Conservation (phyloP, 2,329 filamentous ascomycete species). For the Claviceps fusiformis region DNA sequence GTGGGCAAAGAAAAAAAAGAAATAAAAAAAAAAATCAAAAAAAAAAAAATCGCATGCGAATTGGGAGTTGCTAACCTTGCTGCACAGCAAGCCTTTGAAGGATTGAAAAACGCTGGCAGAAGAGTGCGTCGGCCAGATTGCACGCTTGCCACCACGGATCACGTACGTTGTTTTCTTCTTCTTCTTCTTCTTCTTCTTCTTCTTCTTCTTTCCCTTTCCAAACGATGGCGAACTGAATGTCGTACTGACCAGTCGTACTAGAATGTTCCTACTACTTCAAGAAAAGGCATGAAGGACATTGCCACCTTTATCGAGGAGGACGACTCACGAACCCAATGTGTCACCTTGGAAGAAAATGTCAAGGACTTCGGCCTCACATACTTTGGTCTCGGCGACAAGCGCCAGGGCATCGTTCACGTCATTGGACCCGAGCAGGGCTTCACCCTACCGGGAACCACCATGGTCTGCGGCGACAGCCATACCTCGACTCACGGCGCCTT, state of each 20-base stretch:
- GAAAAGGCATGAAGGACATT: constrained; percentile 89
- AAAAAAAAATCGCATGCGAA: neutral
- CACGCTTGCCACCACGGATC: constrained; percentile 91
- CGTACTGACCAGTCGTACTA: constrained; percentile 22
- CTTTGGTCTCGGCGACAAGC: constrained; percentile 90
- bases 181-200: neutral
- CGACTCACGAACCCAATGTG: constrained; percentile 85
- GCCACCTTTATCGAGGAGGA: constrained; percentile 88
- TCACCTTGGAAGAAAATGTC: constrained; percentile 94
- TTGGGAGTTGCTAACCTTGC: neutral
- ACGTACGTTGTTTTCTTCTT: constrained; percentile 58
- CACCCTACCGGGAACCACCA: constrained; percentile 89
- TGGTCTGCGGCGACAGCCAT: constrained; percentile 95
- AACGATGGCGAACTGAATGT: too few relatives aligned
- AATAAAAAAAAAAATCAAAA: neutral
- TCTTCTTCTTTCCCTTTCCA: too few relatives aligned
- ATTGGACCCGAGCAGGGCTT: constrained; percentile 98
- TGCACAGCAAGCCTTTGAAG: constrained; percentile 84
- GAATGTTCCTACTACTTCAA: constrained; percentile 87
- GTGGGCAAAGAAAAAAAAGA: neutral
- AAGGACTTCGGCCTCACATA: constrained; percentile 94
- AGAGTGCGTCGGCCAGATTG: constrained; percentile 89
- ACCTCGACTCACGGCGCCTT: constrained; percentile 97
- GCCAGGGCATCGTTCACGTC: constrained; percentile 96
- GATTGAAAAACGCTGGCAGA: constrained; percentile 75